Evolutionary conservation across 139 green algal species (phyloP).

Genomic region (Chlamydomonas applanata): DNA sequence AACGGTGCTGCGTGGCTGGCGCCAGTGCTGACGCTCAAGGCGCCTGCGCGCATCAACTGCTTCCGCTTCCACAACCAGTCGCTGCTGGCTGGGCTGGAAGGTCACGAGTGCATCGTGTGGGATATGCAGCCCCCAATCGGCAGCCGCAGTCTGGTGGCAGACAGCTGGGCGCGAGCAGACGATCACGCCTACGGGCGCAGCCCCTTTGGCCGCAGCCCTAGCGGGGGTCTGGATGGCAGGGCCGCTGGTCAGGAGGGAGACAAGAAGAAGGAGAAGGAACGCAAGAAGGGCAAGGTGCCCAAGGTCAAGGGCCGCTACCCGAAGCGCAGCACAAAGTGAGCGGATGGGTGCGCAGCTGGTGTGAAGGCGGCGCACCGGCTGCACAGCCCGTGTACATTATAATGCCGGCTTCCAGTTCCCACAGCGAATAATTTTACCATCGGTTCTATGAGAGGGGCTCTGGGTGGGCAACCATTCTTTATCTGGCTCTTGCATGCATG

Average conservation of each 20-base stretch:
- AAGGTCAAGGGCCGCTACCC: not conserved
- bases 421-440: no score
- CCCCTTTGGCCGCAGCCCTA: no score
- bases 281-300: not conserved
- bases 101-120: slow-evolving; percentile 35
- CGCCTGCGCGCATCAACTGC: slow-evolving; percentile 27
- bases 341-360: no score
- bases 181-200: no score
- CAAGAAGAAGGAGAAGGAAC: slow-evolving; percentile 4
- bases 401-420: no score
- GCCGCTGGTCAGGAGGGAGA: not conserved
- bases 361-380: no score
- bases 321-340: not conserved
- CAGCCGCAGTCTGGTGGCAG: no score
- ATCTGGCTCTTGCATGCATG: no score
- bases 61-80: slow-evolving; percentile 43
- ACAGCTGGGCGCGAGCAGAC: no score
- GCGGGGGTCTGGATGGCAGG: not conserved
- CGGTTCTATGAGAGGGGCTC: no score
- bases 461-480: no score
- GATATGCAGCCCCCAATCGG: slow-evolving; percentile 25
- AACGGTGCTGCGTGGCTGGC: slow-evolving; percentile 1
- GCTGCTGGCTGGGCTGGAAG: slow-evolving; percentile 40
- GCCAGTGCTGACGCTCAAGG: slow-evolving; percentile 31
- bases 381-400: no score